Evolutionary conservation across 371 early-diverging fungal species (phyloP).

Genomic region (Mucor circinelloides): DNA sequence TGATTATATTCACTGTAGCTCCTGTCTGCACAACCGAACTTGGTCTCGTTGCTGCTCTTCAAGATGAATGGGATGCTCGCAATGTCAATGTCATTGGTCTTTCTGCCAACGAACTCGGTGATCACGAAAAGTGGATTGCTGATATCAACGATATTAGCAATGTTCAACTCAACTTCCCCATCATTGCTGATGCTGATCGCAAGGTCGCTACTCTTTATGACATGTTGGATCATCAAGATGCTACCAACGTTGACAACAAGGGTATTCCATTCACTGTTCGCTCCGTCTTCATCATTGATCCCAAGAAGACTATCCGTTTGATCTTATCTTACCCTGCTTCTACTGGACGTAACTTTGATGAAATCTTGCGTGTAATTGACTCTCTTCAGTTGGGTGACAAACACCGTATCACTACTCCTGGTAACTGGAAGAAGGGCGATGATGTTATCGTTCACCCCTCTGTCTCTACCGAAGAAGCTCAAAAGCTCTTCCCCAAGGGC

Average conservation of each 20-base stretch:
- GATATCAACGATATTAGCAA: constrained; percentile 89
- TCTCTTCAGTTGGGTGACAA: constrained; percentile 89
- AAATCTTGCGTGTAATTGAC: constrained; percentile 92
- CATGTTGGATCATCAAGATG: constrained; percentile 90
- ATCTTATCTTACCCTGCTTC: constrained; percentile 91
- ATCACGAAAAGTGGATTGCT: constrained; percentile 86
- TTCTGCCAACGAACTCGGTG: constrained; percentile 81
- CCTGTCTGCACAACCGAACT: constrained; percentile 97
- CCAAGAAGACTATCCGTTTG: constrained; percentile 87
- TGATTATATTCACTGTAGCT: constrained; percentile 34
- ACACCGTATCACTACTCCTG: constrained; percentile 91
- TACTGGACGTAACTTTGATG: constrained; percentile 94
- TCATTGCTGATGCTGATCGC: constrained; percentile 90
- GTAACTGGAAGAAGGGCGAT: constrained; percentile 88
- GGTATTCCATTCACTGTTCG: constrained; percentile 96
- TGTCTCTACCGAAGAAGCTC: constrained; percentile 83
- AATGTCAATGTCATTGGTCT: constrained; percentile 92
- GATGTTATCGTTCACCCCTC: constrained; percentile 91
- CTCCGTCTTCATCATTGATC: constrained; percentile 93
- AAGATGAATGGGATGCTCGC: constrained; percentile 76
- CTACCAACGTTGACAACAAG: constrained; percentile 83
- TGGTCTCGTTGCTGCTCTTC: constrained; percentile 84
- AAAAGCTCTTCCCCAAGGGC: constrained; percentile 77
- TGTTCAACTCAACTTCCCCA: constrained; percentile 84
- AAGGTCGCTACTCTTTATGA: constrained; percentile 86